These are phyloP conservation scores for Nakaseomyces sp. DNA, from an alignment of 1,139 yeast genomes.

Conservation along the genomic window DNA sequence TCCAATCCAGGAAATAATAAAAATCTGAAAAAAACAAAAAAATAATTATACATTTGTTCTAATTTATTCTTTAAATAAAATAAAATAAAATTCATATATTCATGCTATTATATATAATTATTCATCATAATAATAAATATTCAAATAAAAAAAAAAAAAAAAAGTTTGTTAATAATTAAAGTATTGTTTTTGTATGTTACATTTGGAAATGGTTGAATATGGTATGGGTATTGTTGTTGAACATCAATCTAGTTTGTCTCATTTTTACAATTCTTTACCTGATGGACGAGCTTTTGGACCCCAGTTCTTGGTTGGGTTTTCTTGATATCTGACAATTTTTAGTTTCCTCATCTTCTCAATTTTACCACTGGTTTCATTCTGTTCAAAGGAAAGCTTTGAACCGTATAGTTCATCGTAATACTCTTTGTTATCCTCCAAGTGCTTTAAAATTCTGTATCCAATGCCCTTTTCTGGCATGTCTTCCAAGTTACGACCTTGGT, in stretches of 20 bases:
- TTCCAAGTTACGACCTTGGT: background rate
- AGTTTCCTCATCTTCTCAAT: constrained; percentile 57
- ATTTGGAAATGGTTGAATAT: too few relatives aligned
- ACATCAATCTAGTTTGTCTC: too few relatives aligned
- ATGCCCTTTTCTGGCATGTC: constrained; percentile 5
- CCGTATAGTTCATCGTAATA: constrained; percentile 11
- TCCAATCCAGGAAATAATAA: too few relatives aligned
- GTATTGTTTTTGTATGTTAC: background rate
- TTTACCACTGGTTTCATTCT: constrained; percentile 47
- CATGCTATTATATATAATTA: background rate
- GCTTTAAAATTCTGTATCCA: constrained; percentile 46
- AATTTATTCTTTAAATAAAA: too few relatives aligned
- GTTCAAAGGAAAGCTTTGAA: constrained; percentile 38
- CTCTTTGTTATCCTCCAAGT: background rate
- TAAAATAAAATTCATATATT: background rate
- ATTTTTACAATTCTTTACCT: background rate
- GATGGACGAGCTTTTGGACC: constrained; percentile 82
- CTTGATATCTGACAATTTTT: constrained; percentile 80
- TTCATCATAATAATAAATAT: too few relatives aligned
- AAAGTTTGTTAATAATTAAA: too few relatives aligned
- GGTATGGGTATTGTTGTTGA: too few relatives aligned
- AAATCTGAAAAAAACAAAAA: too few relatives aligned
- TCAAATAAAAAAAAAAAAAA: too few relatives aligned
- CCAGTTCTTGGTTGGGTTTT: constrained; percentile 90
- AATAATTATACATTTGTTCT: too few relatives aligned